A percentile compares a stretch with the other conserved stretches of the same genome.
Conservation (phyloP, 768 basidiomycete genomes). For the Suillus sp. region DNA sequence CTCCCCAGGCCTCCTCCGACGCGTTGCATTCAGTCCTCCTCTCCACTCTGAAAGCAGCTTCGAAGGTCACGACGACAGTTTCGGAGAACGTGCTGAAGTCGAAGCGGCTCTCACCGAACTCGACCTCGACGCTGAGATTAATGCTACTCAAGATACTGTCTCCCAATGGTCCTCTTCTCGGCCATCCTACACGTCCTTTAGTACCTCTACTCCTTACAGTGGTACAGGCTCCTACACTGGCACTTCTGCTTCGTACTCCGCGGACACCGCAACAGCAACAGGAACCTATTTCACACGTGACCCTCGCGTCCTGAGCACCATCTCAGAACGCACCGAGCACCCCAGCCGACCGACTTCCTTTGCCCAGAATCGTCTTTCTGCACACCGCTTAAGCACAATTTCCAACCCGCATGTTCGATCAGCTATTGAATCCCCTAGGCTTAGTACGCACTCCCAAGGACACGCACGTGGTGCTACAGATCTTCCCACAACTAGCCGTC, state of each 20-base stretch:
- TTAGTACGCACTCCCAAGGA: slow-evolving; percentile 6
- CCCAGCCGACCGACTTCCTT: slow-evolving; percentile 57
- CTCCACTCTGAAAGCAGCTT: slow-evolving; percentile 16
- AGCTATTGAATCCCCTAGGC: slow-evolving; percentile 29
- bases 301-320: slow-evolving; percentile 65
- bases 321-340: slow-evolving; percentile 78
- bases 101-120: slow-evolving; percentile 67
- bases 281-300: slow-evolving; percentile 42
- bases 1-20: slow-evolving; percentile 7
- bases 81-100: slow-evolving; percentile 54
- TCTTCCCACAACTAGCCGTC: slow-evolving; percentile 50
- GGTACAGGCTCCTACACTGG: slow-evolving; percentile 35
- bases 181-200: slow-evolving; percentile 6
- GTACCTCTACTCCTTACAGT: slow-evolving; percentile 32
- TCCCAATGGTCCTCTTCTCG: slow-evolving; percentile 61
- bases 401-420: slow-evolving; percentile 36
- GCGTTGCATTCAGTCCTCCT: slow-evolving; percentile 20
- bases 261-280: slow-evolving; percentile 24
- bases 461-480: slow-evolving; percentile 24
- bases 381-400: slow-evolving; percentile 4
- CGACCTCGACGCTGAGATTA: slow-evolving; percentile 71
- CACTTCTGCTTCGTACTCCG: slow-evolving; percentile 33
- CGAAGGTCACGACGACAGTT: slow-evolving; percentile 10
- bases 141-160: slow-evolving; percentile 64
- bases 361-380: slow-evolving; percentile 11